Conservation (phyloP, 331 rosid genomes). For the Malus hybrid region DNA sequence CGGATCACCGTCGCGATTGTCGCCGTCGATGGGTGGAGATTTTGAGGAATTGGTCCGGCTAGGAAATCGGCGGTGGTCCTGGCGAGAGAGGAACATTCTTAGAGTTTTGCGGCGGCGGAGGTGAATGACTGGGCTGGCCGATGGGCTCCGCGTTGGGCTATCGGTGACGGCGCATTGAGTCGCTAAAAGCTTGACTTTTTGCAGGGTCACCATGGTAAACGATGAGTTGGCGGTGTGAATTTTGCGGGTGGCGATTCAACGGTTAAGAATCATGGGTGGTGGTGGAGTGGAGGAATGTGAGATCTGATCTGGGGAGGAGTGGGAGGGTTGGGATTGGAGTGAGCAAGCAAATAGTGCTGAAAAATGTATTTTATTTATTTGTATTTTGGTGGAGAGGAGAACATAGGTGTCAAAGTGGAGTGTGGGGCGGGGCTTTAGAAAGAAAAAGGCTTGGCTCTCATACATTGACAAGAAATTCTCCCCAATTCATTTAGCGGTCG, state of each 20-base stretch:
- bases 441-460: neutral
- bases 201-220: constrained; percentile 47
- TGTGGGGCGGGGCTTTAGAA: neutral
- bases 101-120: constrained; percentile 79
- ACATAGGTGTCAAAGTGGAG: neutral
- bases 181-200: constrained; percentile 70
- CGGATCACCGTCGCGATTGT: constrained; percentile 10
- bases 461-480: too few relatives aligned
- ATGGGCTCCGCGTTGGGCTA: constrained; percentile 57
- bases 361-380: neutral
- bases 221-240: neutral
- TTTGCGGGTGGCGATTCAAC: neutral
- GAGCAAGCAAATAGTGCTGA: neutral
- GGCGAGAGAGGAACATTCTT: constrained; percentile 58
- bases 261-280: neutral
- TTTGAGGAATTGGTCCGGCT: constrained; percentile 14
- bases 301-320: constrained; percentile 35
- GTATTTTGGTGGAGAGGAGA: neutral
- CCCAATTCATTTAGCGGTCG: too few relatives aligned
- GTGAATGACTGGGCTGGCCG: constrained; percentile 66
- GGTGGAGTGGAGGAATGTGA: constrained; percentile 18
- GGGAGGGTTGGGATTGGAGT: neutral
- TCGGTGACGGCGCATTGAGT: constrained; percentile 64
- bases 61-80: constrained; percentile 47
- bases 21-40: neutral